phyloP scores from a whole-genome alignment of 495 filamentous ascomycete species.

The Neurospora sp. region DNA sequence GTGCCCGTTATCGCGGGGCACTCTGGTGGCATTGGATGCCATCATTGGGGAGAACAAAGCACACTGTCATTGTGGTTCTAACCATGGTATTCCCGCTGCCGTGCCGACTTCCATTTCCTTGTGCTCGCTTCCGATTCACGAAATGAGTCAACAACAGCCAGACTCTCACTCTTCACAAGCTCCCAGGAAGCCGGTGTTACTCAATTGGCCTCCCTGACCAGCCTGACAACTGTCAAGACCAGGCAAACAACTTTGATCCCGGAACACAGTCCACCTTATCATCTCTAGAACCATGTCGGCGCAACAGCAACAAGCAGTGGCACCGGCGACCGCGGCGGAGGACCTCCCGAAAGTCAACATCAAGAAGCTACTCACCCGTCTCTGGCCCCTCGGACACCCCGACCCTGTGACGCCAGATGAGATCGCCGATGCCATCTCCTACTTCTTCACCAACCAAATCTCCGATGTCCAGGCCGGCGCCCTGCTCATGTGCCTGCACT shows the following conservation, averaged over 20 bases:
- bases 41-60: slow-evolving; percentile 4
- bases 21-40: not conserved
- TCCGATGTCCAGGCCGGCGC: slow-evolving; percentile 75
- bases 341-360: slow-evolving; percentile 48
- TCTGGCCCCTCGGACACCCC: slow-evolving; percentile 48
- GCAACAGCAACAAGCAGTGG: not conserved
- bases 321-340: slow-evolving; percentile 1
- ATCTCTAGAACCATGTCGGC: not conserved
- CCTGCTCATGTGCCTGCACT: slow-evolving; percentile 79
- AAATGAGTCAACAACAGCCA: slow-evolving; percentile 19
- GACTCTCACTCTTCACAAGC: not conserved
- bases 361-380: slow-evolving; percentile 65
- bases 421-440: slow-evolving; percentile 76
- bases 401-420: slow-evolving; percentile 61
- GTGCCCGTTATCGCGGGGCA: slow-evolving; percentile 12
- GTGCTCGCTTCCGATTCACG: not conserved
- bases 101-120: not conserved
- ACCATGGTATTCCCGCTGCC: not conserved
- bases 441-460: slow-evolving; percentile 79
- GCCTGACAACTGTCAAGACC: not conserved
- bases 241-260: not conserved
- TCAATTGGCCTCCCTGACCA: not conserved
- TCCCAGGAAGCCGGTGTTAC: not conserved
- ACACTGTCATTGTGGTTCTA: not conserved
- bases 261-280: not conserved